Conservation (phyloP, 495 filamentous ascomycete species). For the Pseudevernia furfuracea region DNA sequence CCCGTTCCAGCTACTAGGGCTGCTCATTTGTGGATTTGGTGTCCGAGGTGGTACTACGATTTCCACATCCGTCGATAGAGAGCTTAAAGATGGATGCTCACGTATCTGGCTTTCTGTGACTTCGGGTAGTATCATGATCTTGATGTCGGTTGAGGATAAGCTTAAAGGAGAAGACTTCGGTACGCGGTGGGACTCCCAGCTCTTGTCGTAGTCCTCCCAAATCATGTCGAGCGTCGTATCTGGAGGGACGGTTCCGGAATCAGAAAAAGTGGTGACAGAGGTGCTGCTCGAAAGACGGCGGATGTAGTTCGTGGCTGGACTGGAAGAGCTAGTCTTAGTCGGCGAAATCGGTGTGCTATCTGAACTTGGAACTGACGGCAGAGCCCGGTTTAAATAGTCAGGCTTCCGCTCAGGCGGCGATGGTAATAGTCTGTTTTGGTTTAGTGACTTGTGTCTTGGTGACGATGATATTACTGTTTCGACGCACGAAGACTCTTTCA, state of each 20-base stretch:
- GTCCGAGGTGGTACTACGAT: not conserved
- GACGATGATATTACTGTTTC: not conserved
- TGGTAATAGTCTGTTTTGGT: not conserved
- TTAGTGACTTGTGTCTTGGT: not conserved
- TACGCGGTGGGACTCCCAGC: not conserved
- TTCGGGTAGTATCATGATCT: not conserved
- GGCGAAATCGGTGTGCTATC: not conserved
- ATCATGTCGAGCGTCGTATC: not conserved
- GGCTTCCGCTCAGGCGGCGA: not conserved
- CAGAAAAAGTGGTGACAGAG: not conserved
- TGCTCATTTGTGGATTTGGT: not conserved
- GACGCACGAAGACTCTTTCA: not conserved
- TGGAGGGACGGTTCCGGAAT: not conserved
- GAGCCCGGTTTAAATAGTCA: not conserved
- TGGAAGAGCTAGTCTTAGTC: not conserved
- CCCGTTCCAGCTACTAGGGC: not conserved
- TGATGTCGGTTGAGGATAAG: not conserved
- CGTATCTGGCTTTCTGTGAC: not conserved
- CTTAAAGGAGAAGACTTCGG: not conserved
- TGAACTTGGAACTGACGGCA: not conserved
- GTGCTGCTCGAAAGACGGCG: not conserved
- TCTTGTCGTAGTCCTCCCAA: not conserved
- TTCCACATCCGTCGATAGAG: not conserved
- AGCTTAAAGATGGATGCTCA: not conserved
- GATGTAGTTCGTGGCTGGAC: not conserved